A percentile compares a stretch with the other conserved stretches of the same genome.
Evolutionary conservation across 2,329 filamentous ascomycete species (phyloP).

Genomic region (Ascochyta viciae-villosae): DNA sequence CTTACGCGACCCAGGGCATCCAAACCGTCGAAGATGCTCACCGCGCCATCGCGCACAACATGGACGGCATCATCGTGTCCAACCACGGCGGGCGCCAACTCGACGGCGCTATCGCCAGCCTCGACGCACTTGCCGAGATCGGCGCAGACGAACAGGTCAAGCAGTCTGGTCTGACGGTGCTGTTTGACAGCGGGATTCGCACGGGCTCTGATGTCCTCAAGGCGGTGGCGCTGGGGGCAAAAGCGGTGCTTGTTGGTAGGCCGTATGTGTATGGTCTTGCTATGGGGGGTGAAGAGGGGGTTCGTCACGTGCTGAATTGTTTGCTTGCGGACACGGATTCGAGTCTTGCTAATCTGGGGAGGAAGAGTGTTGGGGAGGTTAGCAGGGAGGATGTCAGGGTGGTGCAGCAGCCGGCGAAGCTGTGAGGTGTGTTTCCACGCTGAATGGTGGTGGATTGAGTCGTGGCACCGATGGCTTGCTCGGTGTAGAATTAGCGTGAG

Average conservation of each 20-base stretch:
- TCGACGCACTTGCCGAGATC: conserved; percentile 48
- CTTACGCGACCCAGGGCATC: conserved; percentile 30
- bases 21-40: conserved; percentile 49
- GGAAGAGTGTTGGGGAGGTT: conserved; percentile 38
- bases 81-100: conserved; percentile 50
- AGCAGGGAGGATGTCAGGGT: conserved; percentile 38
- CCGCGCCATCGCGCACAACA: conserved; percentile 42
- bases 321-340: conserved; percentile 42
- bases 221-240: conserved; percentile 47
- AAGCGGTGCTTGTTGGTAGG: conserved; percentile 45
- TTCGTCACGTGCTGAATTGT: conserved; percentile 47
- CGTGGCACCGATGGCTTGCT: too few relatives aligned
- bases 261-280: conserved; percentile 49
- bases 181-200: conserved; percentile 49
- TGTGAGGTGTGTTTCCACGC: conserved; percentile 20
- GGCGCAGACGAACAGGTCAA: conserved; percentile 43
- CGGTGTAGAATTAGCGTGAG: too few relatives aligned
- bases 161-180: conserved; percentile 36
- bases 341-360: conserved; percentile 43
- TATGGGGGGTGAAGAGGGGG: conserved; percentile 47
- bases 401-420: conserved; percentile 33
- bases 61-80: conserved; percentile 49
- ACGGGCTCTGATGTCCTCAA: conserved; percentile 48
- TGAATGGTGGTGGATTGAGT: too few relatives aligned
- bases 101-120: conserved; percentile 43